These are phyloP conservation scores for Naegleria fowleri DNA, from an alignment of 208 protist genomes.

Conservation along the genomic window DNA sequence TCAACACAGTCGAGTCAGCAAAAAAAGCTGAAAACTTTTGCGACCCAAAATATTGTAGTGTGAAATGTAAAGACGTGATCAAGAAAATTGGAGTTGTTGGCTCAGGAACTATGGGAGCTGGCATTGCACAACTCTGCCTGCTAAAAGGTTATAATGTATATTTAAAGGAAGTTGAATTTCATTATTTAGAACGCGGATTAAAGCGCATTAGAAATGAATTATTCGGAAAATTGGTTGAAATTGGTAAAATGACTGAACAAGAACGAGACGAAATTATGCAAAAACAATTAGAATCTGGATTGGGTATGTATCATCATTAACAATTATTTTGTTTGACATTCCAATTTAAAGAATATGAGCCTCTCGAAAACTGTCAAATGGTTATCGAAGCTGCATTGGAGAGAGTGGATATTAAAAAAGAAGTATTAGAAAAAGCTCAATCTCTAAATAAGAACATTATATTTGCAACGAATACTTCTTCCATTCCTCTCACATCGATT, in stretches of 20 bases:
- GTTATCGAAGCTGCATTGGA: constrained; percentile 86
- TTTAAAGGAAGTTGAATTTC: constrained; percentile 63
- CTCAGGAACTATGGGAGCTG: constrained; percentile 71
- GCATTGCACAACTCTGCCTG: constrained; percentile 69
- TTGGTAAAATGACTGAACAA: constrained; percentile 57
- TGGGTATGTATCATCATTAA: constrained; percentile 2
- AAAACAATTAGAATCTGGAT: constrained; percentile 59
- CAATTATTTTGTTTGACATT: too few species aligned
- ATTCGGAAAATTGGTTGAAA: constrained; percentile 49
- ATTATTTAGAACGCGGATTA: constrained; percentile 59
- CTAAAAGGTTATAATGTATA: constrained; percentile 42
- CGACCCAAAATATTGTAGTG: neutral
- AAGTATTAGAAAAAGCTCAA: constrained; percentile 68
- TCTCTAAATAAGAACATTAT: constrained; percentile 47
- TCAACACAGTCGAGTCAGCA: constrained; percentile 71
- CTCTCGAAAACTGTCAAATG: constrained; percentile 58
- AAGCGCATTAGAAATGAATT: constrained; percentile 49
- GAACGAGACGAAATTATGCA: constrained; percentile 50
- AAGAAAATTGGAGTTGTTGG: constrained; percentile 54
- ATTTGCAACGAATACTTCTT: constrained; percentile 86
- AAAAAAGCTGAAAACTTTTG: constrained; percentile 69
- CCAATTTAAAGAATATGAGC: constrained; percentile 36
- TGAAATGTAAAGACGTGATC: neutral
- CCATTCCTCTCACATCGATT: constrained; percentile 77
- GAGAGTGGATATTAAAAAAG: constrained; percentile 79